Conservation (phyloP, 805 yeast species). For the Cyberlindnera euphorbiae region DNA sequence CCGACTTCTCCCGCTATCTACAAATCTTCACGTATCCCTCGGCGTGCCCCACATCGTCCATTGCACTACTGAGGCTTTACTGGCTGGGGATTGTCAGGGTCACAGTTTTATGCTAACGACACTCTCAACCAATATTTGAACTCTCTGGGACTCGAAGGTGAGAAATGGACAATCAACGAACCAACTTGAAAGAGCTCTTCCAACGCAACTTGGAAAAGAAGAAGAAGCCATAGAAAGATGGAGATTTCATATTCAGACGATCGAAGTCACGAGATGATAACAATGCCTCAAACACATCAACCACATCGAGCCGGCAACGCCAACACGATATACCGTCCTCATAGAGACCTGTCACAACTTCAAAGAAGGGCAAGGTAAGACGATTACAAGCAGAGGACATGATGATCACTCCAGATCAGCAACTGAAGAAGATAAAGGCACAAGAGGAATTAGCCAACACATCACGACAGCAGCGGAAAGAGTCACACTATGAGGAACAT, state of each 20-base stretch:
- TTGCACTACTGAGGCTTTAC: too few relatives aligned
- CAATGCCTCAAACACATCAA: not conserved
- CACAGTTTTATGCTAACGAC: too few relatives aligned
- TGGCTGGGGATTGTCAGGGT: too few relatives aligned
- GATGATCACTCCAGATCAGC: constrained; percentile 21
- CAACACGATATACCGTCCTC: too few relatives aligned
- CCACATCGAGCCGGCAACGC: not conserved
- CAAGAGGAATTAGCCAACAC: constrained; percentile 1
- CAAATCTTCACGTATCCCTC: too few relatives aligned
- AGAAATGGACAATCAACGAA: constrained; percentile 15
- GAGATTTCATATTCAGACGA: constrained; percentile 22
- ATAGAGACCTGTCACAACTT: too few relatives aligned
- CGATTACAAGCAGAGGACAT: constrained; percentile 18
- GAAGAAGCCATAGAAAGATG: constrained; percentile 13
- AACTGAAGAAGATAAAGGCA: constrained; percentile 9
- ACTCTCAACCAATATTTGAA: too few relatives aligned
- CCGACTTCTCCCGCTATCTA: too few relatives aligned
- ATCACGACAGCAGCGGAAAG: too few relatives aligned
- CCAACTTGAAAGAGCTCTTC: constrained; percentile 23
- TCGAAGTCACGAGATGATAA: constrained; percentile 5
- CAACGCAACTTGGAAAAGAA: constrained; percentile 12
- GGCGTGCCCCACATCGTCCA: too few relatives aligned
- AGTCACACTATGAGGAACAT: constrained; percentile 19
- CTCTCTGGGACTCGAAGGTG: constrained; percentile 11
- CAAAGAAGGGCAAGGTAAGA: constrained; percentile 11